Conservation (phyloP, 139 green algal species). For the Coelastrella sp. region DNA sequence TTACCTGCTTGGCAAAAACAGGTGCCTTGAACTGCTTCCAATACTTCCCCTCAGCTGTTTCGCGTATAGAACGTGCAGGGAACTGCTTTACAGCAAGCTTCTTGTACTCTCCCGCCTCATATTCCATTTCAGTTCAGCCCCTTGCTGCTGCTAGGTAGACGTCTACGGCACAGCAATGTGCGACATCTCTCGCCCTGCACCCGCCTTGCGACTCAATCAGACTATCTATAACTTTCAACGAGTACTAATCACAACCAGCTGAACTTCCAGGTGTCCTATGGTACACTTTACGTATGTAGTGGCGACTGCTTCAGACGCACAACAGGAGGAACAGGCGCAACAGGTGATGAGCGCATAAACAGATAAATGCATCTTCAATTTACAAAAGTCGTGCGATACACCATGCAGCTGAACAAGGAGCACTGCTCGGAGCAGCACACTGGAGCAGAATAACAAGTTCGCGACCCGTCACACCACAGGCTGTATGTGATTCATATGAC, state of each 20-base stretch:
- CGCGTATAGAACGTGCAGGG: conserved; percentile 66
- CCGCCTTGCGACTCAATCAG: neutral
- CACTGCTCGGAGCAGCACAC: too few relatives aligned
- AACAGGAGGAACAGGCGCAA: neutral
- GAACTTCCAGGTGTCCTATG: too few relatives aligned
- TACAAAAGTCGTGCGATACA: too few relatives aligned
- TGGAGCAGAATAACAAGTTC: too few relatives aligned
- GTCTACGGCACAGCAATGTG: neutral
- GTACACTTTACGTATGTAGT: neutral
- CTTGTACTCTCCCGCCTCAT: conserved; percentile 72
- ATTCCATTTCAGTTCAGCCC: conserved; percentile 56
- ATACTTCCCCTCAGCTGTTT: conserved; percentile 90
- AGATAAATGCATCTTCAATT: too few relatives aligned
- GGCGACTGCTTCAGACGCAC: neutral
- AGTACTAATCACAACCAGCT: neutral
- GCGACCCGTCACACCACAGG: too few relatives aligned
- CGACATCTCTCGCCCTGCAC: neutral
- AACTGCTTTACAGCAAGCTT: conserved; percentile 80
- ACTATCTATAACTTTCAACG: neutral
- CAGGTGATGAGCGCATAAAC: too few relatives aligned
- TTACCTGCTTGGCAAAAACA: conserved; percentile 76
- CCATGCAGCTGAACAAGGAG: too few relatives aligned
- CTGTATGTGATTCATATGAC: too few relatives aligned
- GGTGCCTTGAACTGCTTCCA: conserved; percentile 82
- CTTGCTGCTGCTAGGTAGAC: conserved; percentile 6